These are phyloP conservation scores for Pleurostoma richardsiae DNA, from an alignment of 2,329 filamentous ascomycete genomes.

Conservation along the genomic window DNA sequence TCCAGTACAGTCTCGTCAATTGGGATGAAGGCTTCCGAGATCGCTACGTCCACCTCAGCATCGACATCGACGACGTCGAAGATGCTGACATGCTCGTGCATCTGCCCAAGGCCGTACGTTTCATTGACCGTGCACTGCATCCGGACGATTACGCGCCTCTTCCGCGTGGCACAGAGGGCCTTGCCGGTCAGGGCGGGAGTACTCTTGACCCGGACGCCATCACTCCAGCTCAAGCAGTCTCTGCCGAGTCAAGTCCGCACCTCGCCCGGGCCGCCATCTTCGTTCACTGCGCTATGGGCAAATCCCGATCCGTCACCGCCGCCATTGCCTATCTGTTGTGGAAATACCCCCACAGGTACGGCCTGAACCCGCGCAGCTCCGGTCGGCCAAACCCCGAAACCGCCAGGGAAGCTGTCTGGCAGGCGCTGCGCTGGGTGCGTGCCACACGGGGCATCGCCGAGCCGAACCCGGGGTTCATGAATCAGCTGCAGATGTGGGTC, in stretches of 20 bases:
- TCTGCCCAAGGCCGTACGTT: constrained; percentile 71
- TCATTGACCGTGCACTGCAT: constrained; percentile 72
- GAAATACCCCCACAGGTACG: constrained; percentile 52
- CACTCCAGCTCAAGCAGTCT: not conserved
- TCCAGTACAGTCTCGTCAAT: constrained; percentile 39
- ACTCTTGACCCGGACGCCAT: not conserved
- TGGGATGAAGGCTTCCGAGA: constrained; percentile 41
- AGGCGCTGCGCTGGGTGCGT: constrained; percentile 65
- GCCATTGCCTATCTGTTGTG: constrained; percentile 81
- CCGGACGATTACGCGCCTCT: constrained; percentile 5
- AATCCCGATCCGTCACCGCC: constrained; percentile 84
- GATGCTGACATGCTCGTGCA: constrained; percentile 82
- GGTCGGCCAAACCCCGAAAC: constrained; percentile 30
- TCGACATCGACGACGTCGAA: constrained; percentile 87
- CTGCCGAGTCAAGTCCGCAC: constrained; percentile 6
- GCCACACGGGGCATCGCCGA: constrained; percentile 72
- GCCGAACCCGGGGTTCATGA: constrained; percentile 88
- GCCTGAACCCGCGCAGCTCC: constrained; percentile 36
- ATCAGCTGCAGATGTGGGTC: constrained; percentile 82
- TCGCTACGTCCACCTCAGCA: constrained; percentile 65
- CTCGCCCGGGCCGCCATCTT: constrained; percentile 35
- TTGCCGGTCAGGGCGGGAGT: not conserved
- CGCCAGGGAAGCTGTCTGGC: constrained; percentile 42
- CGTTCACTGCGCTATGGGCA: constrained; percentile 84
- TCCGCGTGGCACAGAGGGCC: not conserved